phyloP scores from a whole-genome alignment of 768 basidiomycete genomes.

The Fibroporia radiculosa region DNA sequence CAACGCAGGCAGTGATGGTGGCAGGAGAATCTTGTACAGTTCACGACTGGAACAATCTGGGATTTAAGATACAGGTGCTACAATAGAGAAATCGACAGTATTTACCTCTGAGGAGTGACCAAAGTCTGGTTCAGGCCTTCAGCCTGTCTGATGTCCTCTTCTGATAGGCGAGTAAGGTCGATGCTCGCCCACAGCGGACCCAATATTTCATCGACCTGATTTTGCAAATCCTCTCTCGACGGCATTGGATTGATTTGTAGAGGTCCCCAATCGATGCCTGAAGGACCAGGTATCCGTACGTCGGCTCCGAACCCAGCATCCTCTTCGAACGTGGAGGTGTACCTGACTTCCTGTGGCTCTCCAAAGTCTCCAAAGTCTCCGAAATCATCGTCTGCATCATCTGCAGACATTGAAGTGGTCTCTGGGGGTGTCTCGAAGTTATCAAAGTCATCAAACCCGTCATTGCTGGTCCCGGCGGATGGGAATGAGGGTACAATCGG shows the following conservation, averaged over 20 bases:
- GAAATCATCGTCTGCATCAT: conserved; percentile 65
- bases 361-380: conserved; percentile 87
- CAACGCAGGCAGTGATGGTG: conserved; percentile 61
- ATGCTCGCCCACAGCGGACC: conserved; percentile 54
- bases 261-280: conserved; percentile 46
- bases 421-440: conserved; percentile 47
- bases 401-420: conserved; percentile 29
- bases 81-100: conserved; percentile 5
- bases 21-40: conserved; percentile 63
- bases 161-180: conserved; percentile 47
- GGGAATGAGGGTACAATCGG: conserved; percentile 12
- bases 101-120: conserved; percentile 66
- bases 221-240: conserved; percentile 44
- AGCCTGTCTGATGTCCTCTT: conserved; percentile 69
- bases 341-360: conserved; percentile 35
- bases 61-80: conserved; percentile 14
- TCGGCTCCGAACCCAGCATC: conserved; percentile 30
- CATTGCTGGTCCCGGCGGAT: conserved; percentile 17
- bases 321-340: conserved; percentile 23
- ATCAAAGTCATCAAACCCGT: conserved; percentile 41
- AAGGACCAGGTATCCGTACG: conserved; percentile 31
- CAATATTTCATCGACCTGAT: conserved; percentile 59
- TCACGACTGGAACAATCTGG: conserved; percentile 51
- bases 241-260: conserved; percentile 61
- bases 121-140: conserved; percentile 79